Base-by-base conservation (phyloP, 257 asterid species). In the Solanum medicagineum region DNA sequence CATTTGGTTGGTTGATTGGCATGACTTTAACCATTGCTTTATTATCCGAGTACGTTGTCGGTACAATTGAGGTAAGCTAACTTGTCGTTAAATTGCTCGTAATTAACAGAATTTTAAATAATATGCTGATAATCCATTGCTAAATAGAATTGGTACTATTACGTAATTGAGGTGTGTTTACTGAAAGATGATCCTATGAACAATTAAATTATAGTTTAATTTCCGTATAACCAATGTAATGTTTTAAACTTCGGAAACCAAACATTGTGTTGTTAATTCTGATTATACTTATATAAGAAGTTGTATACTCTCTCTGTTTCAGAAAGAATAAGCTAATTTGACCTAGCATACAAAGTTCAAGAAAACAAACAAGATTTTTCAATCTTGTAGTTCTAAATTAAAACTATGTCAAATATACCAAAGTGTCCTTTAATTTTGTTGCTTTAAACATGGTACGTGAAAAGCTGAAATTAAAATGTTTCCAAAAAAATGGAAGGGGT, bases 21-120 rank as follows among this genome's bases (percentile, higher is more conserved):
- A 89, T 89, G 93, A 90, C 93, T 13, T 22, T 84, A 19, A 60
- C 84, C 8, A 87, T 90, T 17, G 87, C 91, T 49, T 13, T 90
- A 55, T 81, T 90, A 51, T 90, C 93, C 0, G 91, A 90, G 87
- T 90, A 90, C 17, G 89, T 90, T 10, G 91, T 90, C 4, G 93
- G 91, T 14, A 87, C 93, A 19, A 89, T 90, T 11, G 93, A 90
- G 93, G 93, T 90, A 86, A 16, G 40, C 8, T 66, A 29, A 66
- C 1, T 0, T 65, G 12, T 65, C 45, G 12, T 63, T 63, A 24
- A 63, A 63, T 63, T 22, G 20, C 73, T 65, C 44, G 0, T 65
- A 13, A 1, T 20, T 65, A 65, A 65, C 11, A 65, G 0, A 13
- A 6, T 65, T 12, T 63, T 63, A 6, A 36, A 36, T 36, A 36